Percentiles rank a stretch among this genome's conserved stretches.
These are phyloP conservation scores for Fragosphaeria purpurea DNA, from an alignment of 2,329 filamentous ascomycete species.

Conservation along the genomic window DNA sequence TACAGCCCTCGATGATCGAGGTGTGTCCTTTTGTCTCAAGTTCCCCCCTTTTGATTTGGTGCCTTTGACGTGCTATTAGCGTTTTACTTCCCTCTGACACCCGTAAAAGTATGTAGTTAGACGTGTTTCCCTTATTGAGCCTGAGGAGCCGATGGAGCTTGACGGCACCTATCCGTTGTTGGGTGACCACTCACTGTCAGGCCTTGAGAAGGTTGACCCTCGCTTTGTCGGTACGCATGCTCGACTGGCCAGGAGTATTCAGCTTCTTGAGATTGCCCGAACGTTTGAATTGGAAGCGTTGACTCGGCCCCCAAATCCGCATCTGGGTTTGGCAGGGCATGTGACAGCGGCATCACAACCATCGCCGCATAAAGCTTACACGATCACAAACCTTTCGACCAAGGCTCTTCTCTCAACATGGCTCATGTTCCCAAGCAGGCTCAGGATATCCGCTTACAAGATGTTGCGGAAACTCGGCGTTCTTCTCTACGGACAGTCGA, in stretches of 20 bases:
- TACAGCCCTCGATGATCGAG: constrained; percentile 20
- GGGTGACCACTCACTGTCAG: constrained; percentile 22
- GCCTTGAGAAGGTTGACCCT: constrained; percentile 18
- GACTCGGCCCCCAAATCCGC: too few relatives aligned
- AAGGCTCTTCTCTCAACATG: constrained; percentile 11
- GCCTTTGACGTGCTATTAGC: too few relatives aligned
- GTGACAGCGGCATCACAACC: not conserved
- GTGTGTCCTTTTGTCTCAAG: constrained; percentile 12
- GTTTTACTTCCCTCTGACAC: not conserved
- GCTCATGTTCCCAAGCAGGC: constrained; percentile 11
- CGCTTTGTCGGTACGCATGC: constrained; percentile 21
- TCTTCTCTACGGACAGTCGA: constrained; percentile 13
- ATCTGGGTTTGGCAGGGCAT: too few relatives aligned
- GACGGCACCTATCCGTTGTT: constrained; percentile 17
- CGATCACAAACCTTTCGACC: not conserved
- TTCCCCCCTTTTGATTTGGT: too few relatives aligned
- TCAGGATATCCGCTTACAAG: constrained; percentile 13
- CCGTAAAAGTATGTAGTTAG: constrained; percentile 13
- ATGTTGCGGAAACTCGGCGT: constrained; percentile 13
- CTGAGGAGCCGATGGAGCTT: constrained; percentile 12
- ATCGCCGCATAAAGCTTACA: not conserved
- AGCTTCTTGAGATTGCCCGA: constrained; percentile 15
- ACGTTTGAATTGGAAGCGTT: constrained; percentile 2
- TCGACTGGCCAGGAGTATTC: constrained; percentile 18
- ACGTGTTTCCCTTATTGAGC: not conserved